A percentile compares a stretch with the other conserved stretches of the same genome.
These are phyloP conservation scores for Eimeria zaria DNA, from an alignment of 169 alveolate genomes.

Conservation along the genomic window DNA sequence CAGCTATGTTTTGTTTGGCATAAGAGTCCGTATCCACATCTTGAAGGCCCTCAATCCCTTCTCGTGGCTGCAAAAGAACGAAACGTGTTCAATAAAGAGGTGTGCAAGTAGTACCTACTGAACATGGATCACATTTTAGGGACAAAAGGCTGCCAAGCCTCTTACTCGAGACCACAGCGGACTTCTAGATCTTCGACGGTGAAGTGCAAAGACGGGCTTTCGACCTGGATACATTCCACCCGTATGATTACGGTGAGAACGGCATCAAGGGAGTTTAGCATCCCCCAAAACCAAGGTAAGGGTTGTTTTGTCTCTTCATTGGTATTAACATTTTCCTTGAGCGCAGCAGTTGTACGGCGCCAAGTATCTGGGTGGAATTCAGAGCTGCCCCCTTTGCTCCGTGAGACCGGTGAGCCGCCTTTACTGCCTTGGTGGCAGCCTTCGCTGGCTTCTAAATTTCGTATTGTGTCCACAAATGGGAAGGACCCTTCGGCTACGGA, in stretches of 20 bases:
- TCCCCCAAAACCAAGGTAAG: constrained; percentile 25
- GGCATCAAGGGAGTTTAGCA: neutral
- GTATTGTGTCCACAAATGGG: neutral
- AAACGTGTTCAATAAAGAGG: neutral
- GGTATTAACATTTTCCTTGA: neutral
- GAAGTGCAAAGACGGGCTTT: constrained; percentile 56
- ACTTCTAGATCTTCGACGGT: constrained; percentile 62
- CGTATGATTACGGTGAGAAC: neutral
- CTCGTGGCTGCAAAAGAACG: neutral
- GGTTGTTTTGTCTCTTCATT: neutral
- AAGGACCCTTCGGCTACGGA: neutral
- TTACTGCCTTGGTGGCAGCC: neutral
- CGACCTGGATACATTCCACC: constrained; percentile 41
- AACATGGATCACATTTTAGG: neutral
- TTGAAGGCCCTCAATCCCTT: neutral
- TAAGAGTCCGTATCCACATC: neutral
- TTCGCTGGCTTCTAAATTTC: neutral
- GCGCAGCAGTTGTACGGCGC: neutral
- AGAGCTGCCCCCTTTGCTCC: neutral
- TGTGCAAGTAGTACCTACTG: neutral
- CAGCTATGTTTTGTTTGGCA: neutral
- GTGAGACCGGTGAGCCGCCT: constrained; percentile 30
- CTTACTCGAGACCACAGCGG: constrained; percentile 42
- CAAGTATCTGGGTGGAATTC: neutral
- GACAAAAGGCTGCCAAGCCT: neutral